These are phyloP conservation scores for Claviceps purpurea DNA, from an alignment of 2,329 filamentous ascomycete genomes.

Conservation along the genomic window DNA sequence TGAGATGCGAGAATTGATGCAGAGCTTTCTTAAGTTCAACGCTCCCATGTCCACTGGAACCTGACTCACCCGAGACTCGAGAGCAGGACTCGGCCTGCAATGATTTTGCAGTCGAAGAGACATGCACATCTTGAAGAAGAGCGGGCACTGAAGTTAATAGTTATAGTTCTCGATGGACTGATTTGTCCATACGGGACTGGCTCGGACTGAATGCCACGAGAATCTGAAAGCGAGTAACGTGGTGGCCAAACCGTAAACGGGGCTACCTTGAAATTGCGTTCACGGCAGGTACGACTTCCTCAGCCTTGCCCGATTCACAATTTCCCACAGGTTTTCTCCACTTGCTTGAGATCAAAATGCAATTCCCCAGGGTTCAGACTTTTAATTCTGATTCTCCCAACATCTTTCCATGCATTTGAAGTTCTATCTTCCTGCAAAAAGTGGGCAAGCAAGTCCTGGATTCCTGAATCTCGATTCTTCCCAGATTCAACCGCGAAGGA, in stretches of 20 bases:
- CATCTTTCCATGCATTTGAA: background rate
- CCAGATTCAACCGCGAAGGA: background rate
- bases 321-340: conserved; percentile 1
- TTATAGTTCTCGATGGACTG: too few relatives aligned
- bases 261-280: background rate
- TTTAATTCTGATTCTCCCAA: background rate
- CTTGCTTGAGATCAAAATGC: background rate
- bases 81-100: too few relatives aligned
- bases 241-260: background rate
- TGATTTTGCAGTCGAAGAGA: too few relatives aligned
- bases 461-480: background rate
- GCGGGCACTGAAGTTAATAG: too few relatives aligned
- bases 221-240: background rate
- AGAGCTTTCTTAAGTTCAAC: too few relatives aligned
- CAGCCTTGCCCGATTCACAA: conserved; percentile 4
- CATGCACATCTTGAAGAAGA: too few relatives aligned
- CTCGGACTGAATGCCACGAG: background rate
- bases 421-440: background rate
- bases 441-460: background rate
- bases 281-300: conserved; percentile 5
- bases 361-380: background rate
- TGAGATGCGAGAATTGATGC: too few relatives aligned
- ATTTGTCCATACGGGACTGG: background rate
- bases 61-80: too few relatives aligned
- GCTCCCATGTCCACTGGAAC: too few relatives aligned